A percentile compares a stretch with the other conserved stretches of the same genome.
Evolutionary conservation across 1,284 basidiomycete species (phyloP).

Genomic region (Sphaerobolus stellatus): DNA sequence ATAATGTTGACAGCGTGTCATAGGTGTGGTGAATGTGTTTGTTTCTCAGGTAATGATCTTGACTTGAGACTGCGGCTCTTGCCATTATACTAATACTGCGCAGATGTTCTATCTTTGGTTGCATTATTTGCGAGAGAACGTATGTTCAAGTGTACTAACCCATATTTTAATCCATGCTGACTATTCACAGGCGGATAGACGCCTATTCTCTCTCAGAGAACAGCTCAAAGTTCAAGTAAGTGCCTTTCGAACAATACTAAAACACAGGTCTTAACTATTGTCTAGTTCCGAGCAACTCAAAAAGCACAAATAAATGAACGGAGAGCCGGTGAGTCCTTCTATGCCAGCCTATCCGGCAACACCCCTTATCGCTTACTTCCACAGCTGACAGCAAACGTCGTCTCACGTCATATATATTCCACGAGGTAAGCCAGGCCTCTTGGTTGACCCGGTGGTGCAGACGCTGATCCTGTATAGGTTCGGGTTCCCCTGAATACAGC

Average conservation of each 20-base stretch:
- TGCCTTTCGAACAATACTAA: background rate
- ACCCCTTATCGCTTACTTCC: background rate
- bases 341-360: background rate
- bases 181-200: conserved; percentile 47
- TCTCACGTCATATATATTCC: conserved; percentile 79
- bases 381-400: conserved; percentile 54
- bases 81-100: background rate
- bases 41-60: conserved; percentile 6
- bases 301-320: conserved; percentile 84
- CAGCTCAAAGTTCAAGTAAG: conserved; percentile 68
- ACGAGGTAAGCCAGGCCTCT: conserved; percentile 49
- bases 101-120: conserved; percentile 53
- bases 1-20: background rate
- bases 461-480: conserved; percentile 52
- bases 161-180: background rate
- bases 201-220: conserved; percentile 60
- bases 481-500: conserved; percentile 91
- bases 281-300: conserved; percentile 65
- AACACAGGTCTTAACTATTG: background rate
- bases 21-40: conserved; percentile 9
- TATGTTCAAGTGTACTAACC: conserved; percentile 20
- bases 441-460: conserved; percentile 18
- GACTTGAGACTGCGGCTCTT: background rate
- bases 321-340: conserved; percentile 37
- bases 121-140: conserved; percentile 52